phyloP scores from a whole-genome alignment of 2,329 filamentous ascomycete genomes.

The Colletotrichum falcatum region DNA sequence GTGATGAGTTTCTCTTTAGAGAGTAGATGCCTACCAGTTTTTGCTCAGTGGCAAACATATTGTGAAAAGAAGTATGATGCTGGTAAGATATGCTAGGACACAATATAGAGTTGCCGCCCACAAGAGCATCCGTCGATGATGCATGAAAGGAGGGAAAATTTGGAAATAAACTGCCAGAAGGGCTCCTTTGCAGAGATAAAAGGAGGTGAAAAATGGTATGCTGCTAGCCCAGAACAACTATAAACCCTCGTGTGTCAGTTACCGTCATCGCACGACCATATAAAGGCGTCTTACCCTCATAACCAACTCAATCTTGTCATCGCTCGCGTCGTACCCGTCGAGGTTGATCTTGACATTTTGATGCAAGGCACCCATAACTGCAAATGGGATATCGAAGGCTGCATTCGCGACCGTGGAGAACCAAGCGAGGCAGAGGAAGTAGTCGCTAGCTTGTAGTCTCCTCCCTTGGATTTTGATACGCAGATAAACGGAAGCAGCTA shows the following conservation, averaged over 20 bases:
- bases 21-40: slow-evolving; percentile 17
- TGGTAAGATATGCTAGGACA: slow-evolving; percentile 25
- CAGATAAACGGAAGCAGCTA: slow-evolving; percentile 34
- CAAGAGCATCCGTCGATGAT: slow-evolving; percentile 29
- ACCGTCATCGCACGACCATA: too few relatives aligned
- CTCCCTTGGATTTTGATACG: slow-evolving; percentile 37
- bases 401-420: slow-evolving; percentile 25
- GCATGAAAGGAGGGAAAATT: slow-evolving; percentile 35
- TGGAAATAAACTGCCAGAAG: slow-evolving; percentile 35
- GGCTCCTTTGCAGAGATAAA: slow-evolving; percentile 36
- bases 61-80: slow-evolving; percentile 33
- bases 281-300: slow-evolving; percentile 15
- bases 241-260: neutral
- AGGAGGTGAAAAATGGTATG: slow-evolving; percentile 35
- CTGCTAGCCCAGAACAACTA: slow-evolving; percentile 38
- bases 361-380: slow-evolving; percentile 32
- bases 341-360: slow-evolving; percentile 31
- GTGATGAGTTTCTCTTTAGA: too few relatives aligned
- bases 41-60: slow-evolving; percentile 32
- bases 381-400: slow-evolving; percentile 37
- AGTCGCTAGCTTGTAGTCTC: slow-evolving; percentile 24
- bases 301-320: slow-evolving; percentile 4
- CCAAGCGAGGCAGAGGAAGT: slow-evolving; percentile 35
- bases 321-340: slow-evolving; percentile 27
- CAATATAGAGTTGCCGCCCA: slow-evolving; percentile 27